These are phyloP conservation scores for Echria macrotheca DNA, from an alignment of 495 filamentous ascomycete genomes.

Conservation along the genomic window DNA sequence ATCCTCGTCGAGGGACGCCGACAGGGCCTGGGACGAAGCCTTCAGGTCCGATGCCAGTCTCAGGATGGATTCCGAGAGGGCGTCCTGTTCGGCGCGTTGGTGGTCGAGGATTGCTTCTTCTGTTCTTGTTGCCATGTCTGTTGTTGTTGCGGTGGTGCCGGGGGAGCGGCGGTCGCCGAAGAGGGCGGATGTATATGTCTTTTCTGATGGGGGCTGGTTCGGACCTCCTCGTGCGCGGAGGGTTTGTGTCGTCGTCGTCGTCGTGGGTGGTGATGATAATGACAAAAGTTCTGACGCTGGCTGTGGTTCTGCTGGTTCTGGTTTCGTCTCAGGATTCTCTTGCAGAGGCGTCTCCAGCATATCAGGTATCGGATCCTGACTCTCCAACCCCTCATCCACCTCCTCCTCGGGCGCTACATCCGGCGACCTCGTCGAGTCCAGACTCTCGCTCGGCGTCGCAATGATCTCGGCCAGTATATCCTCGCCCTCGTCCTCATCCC, in stretches of 20 bases:
- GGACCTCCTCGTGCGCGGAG: constrained; percentile 22
- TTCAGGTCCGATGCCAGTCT: constrained; percentile 74
- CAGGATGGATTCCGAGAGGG: constrained; percentile 74
- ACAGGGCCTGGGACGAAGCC: constrained; percentile 63
- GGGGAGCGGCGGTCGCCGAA: constrained; percentile 29
- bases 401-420: constrained; percentile 17
- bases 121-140: constrained; percentile 20
- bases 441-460: constrained; percentile 43
- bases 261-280: not conserved
- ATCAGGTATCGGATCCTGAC: constrained; percentile 7
- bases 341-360: constrained; percentile 11
- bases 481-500: constrained; percentile 44
- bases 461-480: constrained; percentile 46
- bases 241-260: constrained; percentile 18
- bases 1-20: constrained; percentile 64
- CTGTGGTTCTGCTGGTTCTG: not conserved
- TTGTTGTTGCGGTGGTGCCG: too few relatives aligned
- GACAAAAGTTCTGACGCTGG: not conserved
- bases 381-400: constrained; percentile 11
- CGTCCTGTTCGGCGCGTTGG: constrained; percentile 75
- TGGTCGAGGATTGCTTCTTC: constrained; percentile 64
- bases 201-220: constrained; percentile 8
- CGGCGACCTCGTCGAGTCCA: constrained; percentile 31
- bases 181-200: constrained; percentile 26
- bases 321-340: not conserved